A percentile compares a stretch with the other conserved stretches of the same genome.
Conservation (phyloP, 1,139 yeast species). For the Chernovozyma sophiae-reginae region DNA sequence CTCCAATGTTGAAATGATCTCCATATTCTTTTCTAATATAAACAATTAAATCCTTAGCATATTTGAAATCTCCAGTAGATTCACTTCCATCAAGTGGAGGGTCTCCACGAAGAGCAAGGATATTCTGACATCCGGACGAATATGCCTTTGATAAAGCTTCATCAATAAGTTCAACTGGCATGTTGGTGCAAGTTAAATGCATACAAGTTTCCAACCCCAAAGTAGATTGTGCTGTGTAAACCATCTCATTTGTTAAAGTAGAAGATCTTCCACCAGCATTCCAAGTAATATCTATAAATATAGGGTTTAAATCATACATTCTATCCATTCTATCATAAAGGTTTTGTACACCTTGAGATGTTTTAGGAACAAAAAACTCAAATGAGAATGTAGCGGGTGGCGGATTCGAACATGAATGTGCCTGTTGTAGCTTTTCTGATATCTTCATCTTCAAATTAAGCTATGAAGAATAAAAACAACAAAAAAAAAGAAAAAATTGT, state of each 20-base stretch:
- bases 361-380: slow-evolving; percentile 97
- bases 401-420: slow-evolving; percentile 39
- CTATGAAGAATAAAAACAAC: no score
- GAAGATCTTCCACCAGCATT: slow-evolving; percentile 93
- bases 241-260: slow-evolving; percentile 82
- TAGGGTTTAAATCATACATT: slow-evolving; percentile 90
- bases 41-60: slow-evolving; percentile 61
- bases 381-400: slow-evolving; percentile 81
- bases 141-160: slow-evolving; percentile 83
- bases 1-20: slow-evolving; percentile 66
- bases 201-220: slow-evolving; percentile 94
- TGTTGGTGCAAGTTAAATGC: slow-evolving; percentile 96
- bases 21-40: slow-evolving; percentile 56
- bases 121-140: slow-evolving; percentile 90
- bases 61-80: slow-evolving; percentile 67
- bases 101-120: slow-evolving; percentile 82
- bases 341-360: slow-evolving; percentile 94
- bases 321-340: slow-evolving; percentile 96
- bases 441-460: slow-evolving; percentile 45
- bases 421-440: slow-evolving; percentile 48
- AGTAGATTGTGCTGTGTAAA: slow-evolving; percentile 87
- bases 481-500: no score
- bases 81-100: slow-evolving; percentile 72
- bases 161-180: slow-evolving; percentile 79
- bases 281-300: slow-evolving; percentile 95